phyloP scores from a whole-genome alignment of 1,139 yeast species.

The Zygosaccharomyces pseudobailii region DNA sequence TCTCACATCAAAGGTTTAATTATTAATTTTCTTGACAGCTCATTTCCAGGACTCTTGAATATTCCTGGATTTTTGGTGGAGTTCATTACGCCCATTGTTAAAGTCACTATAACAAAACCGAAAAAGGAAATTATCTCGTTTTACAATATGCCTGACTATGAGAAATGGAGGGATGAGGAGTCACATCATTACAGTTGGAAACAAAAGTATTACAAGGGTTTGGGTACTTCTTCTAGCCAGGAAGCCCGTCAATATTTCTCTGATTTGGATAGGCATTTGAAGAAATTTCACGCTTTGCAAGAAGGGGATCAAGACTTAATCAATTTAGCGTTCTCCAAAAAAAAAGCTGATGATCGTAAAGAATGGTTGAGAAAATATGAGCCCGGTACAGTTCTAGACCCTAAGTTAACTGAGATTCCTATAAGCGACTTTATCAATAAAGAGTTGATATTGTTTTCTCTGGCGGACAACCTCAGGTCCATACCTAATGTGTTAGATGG shows the following conservation, averaged over 20 bases:
- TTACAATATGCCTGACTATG: constrained; percentile 95
- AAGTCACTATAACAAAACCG: constrained; percentile 73
- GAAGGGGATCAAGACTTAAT: constrained; percentile 76
- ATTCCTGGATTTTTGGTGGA: constrained; percentile 91
- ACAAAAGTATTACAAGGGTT: constrained; percentile 95
- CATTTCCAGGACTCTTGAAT: constrained; percentile 89
- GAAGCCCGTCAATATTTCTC: constrained; percentile 91
- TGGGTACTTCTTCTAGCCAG: constrained; percentile 80
- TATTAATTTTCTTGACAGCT: constrained; percentile 86
- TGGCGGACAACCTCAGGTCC: constrained; percentile 95
- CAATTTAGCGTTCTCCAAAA: constrained; percentile 92
- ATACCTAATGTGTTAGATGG: constrained; percentile 95
- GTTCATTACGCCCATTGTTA: constrained; percentile 94
- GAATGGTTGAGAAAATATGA: constrained; percentile 88
- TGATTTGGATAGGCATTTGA: constrained; percentile 80
- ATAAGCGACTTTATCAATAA: constrained; percentile 92
- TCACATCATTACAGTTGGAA: constrained; percentile 78
- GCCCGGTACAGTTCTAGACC: constrained; percentile 92
- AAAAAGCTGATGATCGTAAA: constrained; percentile 94
- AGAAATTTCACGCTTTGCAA: constrained; percentile 76
- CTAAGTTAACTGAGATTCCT: constrained; percentile 71
- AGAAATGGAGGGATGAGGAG: constrained; percentile 83
- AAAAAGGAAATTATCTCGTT: constrained; percentile 63
- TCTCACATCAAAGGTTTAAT: constrained; percentile 95
- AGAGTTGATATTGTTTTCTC: constrained; percentile 87